Evolutionary conservation across 192 early-diverging fungal species (phyloP).

Genomic region (Pilobolus umbonatus): DNA sequence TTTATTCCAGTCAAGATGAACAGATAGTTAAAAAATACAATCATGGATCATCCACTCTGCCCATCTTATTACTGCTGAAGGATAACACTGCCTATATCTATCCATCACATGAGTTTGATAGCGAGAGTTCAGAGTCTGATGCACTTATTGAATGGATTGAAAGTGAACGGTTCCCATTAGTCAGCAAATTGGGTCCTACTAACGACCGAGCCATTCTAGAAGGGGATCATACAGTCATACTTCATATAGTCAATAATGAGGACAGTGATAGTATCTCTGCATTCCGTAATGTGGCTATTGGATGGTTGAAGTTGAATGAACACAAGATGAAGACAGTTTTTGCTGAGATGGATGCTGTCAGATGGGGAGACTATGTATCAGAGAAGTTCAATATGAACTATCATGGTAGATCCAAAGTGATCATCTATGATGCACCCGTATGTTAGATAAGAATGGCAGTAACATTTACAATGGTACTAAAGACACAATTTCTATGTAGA

Average conservation of each 20-base stretch:
- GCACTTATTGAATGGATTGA: conserved; percentile 56
- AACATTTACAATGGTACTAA: background rate
- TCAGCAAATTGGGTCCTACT: conserved; percentile 54
- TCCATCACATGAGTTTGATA: conserved; percentile 12
- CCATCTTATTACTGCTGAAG: conserved; percentile 56
- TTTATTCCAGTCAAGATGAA: conserved; percentile 38
- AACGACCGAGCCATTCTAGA: conserved; percentile 69
- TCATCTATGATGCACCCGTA: conserved; percentile 24
- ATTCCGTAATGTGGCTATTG: conserved; percentile 2
- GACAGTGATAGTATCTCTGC: conserved; percentile 1
- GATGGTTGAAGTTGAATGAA: conserved; percentile 8
- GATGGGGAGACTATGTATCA: conserved; percentile 58
- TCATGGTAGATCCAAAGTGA: conserved; percentile 1
- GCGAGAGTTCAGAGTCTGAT: conserved; percentile 27
- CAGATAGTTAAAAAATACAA: conserved; percentile 16
- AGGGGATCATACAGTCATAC: conserved; percentile 55
- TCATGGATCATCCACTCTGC: conserved; percentile 24
- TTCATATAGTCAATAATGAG: conserved; percentile 57
- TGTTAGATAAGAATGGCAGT: background rate
- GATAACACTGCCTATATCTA: conserved; percentile 38
- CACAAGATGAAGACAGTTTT: conserved; percentile 39
- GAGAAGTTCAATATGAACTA: conserved; percentile 41
- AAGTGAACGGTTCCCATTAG: conserved; percentile 61
- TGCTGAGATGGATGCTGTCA: conserved; percentile 57
- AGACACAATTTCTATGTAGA: background rate